Evolutionary conservation across 495 filamentous ascomycete species (phyloP), one percentile per base, ranked within the genome.

Genomic region (Darksidea phi): DNA sequence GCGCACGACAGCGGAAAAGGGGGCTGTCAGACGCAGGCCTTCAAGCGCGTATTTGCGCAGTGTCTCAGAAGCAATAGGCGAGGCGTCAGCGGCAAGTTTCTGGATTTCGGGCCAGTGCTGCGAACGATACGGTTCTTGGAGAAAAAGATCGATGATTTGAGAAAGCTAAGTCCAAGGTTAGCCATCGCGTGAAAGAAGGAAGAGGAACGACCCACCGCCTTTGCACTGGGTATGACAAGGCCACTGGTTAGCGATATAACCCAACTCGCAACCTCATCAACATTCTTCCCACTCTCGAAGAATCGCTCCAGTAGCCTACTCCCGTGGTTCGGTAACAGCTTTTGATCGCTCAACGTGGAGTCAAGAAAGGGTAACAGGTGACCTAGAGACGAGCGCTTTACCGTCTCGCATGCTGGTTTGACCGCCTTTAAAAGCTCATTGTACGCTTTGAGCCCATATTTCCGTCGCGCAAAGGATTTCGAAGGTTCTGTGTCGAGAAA

Each of bases 401-500:
- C 28, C 28, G 28, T 10, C 28, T 32, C 28, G 10, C 28, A 32
- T 10, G 10, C 28, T 32, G 28, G 28, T 32, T 32, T 32, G 28
- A 32, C 28, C 28, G 10, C 28, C 3, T 32, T 32, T 10, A 32
- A 32, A 32, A 32, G 28, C 28, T 32, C 28, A 4, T 3, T 32
- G 10, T 32, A 32, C 10, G 28, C 28, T 32, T 32, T 32, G 3
- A 32, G 28, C 3, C 4, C 28, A 3, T 10, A 10, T 10, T 84
- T 78, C 46, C 83, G 78, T 48, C 91, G 74, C 15, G 77, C 69
- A 67, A 78, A 83, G 0, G 80, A 81, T 51, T 79, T 79, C 54
- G 76, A 71, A 6, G 75, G 68, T 37, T 85, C 82, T 1, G 80
- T 58, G 49, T 84, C 82, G 62, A 81, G 80, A 75, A 82, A 84